Conservation (phyloP, 2,329 filamentous ascomycete species). For the Alternaria infectoria region DNA sequence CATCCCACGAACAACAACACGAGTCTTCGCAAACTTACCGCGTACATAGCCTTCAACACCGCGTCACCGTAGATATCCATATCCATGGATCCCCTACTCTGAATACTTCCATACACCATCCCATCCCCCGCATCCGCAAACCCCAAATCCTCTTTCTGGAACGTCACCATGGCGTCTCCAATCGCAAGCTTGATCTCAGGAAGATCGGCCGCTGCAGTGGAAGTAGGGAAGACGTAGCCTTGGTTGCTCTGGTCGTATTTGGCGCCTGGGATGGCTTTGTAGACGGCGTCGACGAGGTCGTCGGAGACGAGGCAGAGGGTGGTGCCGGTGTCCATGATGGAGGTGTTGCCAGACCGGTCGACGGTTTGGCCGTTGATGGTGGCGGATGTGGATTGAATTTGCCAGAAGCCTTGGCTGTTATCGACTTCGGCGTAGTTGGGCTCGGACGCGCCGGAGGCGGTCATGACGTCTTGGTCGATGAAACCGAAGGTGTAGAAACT, state of each 20-base stretch:
- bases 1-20: too few relatives aligned
- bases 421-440: conserved; percentile 64
- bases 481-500: conserved; percentile 56
- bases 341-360: conserved; percentile 31
- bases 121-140: conserved; percentile 30
- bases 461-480: conserved; percentile 54
- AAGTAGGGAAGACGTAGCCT: conserved; percentile 61
- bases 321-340: conserved; percentile 71
- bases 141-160: conserved; percentile 35
- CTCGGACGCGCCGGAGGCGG: conserved; percentile 58
- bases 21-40: conserved; percentile 6
- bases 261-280: conserved; percentile 62
- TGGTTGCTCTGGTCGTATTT: conserved; percentile 55
- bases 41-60: conserved; percentile 32
- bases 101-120: conserved; percentile 32
- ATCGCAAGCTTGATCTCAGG: conserved; percentile 29
- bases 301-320: conserved; percentile 63
- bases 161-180: conserved; percentile 20
- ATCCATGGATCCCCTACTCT: conserved; percentile 26
- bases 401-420: conserved; percentile 66
- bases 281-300: conserved; percentile 63
- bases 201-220: conserved; percentile 18
- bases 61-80: conserved; percentile 33
- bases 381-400: conserved; percentile 60
- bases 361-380: conserved; percentile 54